Evolutionary conservation across 2,329 filamentous ascomycete species (phyloP).

Genomic region (Colletotrichum ledebouriae): DNA sequence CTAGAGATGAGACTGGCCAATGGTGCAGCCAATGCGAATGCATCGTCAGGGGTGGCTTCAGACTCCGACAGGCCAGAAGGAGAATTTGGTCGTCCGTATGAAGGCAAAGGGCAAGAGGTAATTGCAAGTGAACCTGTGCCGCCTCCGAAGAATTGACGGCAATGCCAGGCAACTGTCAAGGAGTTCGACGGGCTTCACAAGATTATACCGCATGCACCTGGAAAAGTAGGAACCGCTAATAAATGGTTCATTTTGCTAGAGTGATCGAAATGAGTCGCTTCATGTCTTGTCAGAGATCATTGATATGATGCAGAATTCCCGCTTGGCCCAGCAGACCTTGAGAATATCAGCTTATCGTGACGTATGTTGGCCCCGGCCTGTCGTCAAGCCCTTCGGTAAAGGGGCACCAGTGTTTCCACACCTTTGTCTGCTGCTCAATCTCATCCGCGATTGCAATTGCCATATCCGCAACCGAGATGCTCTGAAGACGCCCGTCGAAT

Average conservation of each 20-base stretch:
- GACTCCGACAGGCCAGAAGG: slow-evolving; percentile 29
- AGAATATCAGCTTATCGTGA: neutral
- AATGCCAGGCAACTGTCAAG: rapidly evolving
- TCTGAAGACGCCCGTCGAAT: slow-evolving; percentile 15
- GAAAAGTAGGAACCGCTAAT: no score
- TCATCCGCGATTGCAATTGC: slow-evolving; percentile 27
- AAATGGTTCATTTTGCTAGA: no score
- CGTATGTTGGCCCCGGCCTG: slow-evolving; percentile 7
- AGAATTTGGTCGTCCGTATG: neutral
- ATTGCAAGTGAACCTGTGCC: slow-evolving; percentile 1
- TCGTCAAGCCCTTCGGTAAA: slow-evolving; percentile 23
- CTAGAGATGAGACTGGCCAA: slow-evolving; percentile 43
- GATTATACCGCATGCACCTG: no score
- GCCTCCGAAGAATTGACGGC: neutral
- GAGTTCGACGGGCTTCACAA: neutral
- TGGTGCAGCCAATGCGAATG: neutral
- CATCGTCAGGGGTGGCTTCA: slow-evolving; percentile 13
- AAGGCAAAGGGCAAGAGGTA: slow-evolving; percentile 5
- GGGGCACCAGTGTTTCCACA: slow-evolving; percentile 29
- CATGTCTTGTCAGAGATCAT: no score
- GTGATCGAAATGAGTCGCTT: no score
- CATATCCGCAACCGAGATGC: slow-evolving; percentile 28
- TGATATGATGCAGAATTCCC: no score
- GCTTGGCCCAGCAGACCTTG: no score
- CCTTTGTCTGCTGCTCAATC: slow-evolving; percentile 22